These are phyloP conservation scores for Cyberlindnera suaveolens DNA, from an alignment of 805 yeast species.

Conservation along the genomic window DNA sequence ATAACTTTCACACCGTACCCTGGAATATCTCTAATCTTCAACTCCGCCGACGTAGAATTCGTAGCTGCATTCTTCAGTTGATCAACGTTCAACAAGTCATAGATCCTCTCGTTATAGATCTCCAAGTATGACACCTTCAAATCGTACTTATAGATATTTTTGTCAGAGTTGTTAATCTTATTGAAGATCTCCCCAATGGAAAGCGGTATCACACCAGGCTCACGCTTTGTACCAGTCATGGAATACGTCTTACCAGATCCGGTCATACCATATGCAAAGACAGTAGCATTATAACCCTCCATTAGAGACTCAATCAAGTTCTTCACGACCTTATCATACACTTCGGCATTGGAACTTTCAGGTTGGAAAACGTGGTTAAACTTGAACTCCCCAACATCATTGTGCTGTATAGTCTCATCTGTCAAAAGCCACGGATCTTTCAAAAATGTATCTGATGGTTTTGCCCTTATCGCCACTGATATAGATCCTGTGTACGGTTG, in stretches of 20 bases:
- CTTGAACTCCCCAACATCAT: slow-evolving; percentile 57
- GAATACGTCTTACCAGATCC: slow-evolving; percentile 95
- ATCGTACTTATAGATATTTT: slow-evolving; percentile 28
- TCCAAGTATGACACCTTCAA: slow-evolving; percentile 75
- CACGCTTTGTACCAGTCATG: slow-evolving; percentile 58
- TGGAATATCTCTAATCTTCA: slow-evolving; percentile 74
- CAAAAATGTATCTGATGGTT: slow-evolving; percentile 41
- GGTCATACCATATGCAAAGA: slow-evolving; percentile 96
- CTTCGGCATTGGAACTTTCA: slow-evolving; percentile 43
- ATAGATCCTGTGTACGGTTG: slow-evolving; percentile 60
- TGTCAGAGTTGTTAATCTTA: slow-evolving; percentile 17
- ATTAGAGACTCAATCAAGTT: slow-evolving; percentile 48
- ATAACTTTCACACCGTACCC: slow-evolving; percentile 65
- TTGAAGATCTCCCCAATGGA: slow-evolving; percentile 65
- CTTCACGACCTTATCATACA: slow-evolving; percentile 52
- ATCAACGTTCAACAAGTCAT: slow-evolving; percentile 54
- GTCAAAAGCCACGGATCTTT: slow-evolving; percentile 27
- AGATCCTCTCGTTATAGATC: slow-evolving; percentile 88
- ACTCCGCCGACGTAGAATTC: slow-evolving; percentile 33
- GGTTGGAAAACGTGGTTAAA: slow-evolving; percentile 80
- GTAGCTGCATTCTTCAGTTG: slow-evolving; percentile 10
- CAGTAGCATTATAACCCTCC: slow-evolving; percentile 80
- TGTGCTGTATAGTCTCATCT: slow-evolving; percentile 38
- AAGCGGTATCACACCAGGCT: slow-evolving; percentile 76
- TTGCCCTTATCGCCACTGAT: slow-evolving; percentile 71